Base-by-base conservation (phyloP, 1,284 basidiomycete genomes). In the Heterobasidion irregulare region DNA sequence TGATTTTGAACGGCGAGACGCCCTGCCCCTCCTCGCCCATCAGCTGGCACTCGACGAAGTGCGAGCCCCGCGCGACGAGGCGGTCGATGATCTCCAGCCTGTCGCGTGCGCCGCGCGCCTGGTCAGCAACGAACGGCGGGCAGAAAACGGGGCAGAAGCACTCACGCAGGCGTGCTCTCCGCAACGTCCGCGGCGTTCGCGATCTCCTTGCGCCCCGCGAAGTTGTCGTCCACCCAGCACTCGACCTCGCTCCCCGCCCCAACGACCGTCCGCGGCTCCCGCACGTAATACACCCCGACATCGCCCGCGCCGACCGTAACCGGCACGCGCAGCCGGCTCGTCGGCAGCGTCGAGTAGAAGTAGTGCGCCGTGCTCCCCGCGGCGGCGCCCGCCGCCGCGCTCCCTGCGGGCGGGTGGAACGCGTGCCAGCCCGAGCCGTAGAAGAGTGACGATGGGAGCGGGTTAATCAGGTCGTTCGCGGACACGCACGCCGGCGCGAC, bases 381-480 rank as follows among this genome's bases (percentile, higher is more conserved):
- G 80, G 80, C 57, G 75, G 67, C 54, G 13, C 34, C 52, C n/a
- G 47, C 51, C 26, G n/a, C 45, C 9, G 46, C 33, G 50, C 79
- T 66, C 46, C 76, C 72, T 32, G 71, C 70, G 46, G 77, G 65
- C 1, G 92, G 90, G 66, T 93, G 89, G 65, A 80, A 79, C 1
- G 83, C 82, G 56, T 77, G 75, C 94, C 94, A 98, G 3, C 94
- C 95, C 0, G 86, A 87, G 34, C 93, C 94, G 58, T 86, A 88
- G 72, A 98, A 97, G 59, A 95, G 73, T 26, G 87, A 89, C 0
- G 86, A 83, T 10, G 94, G 94, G 1, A 98, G 76, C 2, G 94
- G 95, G 72, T 96, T 96, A 67, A 97, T 90, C 47, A 98, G 76
- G 68, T 98, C 94, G 68, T 96, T 95, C 19, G 94, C 94, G 16